These are phyloP conservation scores for Populus alba DNA, from an alignment of 345 rosid genomes.

Conservation along the genomic window DNA sequence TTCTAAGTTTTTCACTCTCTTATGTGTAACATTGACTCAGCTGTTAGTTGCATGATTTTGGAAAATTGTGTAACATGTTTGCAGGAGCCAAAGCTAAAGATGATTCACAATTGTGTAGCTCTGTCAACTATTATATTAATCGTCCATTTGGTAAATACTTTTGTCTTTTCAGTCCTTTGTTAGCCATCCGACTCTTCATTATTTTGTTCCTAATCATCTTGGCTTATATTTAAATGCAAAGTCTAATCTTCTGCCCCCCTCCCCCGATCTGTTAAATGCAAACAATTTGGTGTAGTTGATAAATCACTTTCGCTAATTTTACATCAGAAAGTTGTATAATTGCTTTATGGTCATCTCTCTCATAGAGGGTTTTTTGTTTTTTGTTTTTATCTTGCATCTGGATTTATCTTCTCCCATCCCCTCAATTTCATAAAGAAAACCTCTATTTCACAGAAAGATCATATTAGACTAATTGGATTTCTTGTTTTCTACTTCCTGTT, in stretches of 20 bases:
- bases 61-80: slow-evolving; percentile 2
- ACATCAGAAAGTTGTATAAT: not conserved
- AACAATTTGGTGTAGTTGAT: not conserved
- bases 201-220: not conserved
- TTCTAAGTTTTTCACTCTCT: not conserved
- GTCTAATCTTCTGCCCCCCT: no score
- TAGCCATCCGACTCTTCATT: not conserved
- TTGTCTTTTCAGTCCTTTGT: not conserved
- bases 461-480: not conserved
- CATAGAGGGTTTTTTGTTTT: not conserved
- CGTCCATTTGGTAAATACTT: slow-evolving; percentile 62
- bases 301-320: not conserved
- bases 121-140: slow-evolving; percentile 69
- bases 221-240: not conserved
- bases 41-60: not conserved
- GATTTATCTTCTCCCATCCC: not conserved
- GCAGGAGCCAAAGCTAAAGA: slow-evolving; percentile 84
- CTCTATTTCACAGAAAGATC: not conserved
- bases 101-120: slow-evolving; percentile 61
- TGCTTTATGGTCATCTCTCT: not conserved
- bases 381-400: not conserved
- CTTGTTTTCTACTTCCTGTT: not conserved
- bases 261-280: no score
- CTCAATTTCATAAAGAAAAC: not conserved
- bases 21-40: not conserved